Evolutionary conservation across 164 flowering plant species (phyloP).

Genomic region (Magnolia sinica): DNA sequence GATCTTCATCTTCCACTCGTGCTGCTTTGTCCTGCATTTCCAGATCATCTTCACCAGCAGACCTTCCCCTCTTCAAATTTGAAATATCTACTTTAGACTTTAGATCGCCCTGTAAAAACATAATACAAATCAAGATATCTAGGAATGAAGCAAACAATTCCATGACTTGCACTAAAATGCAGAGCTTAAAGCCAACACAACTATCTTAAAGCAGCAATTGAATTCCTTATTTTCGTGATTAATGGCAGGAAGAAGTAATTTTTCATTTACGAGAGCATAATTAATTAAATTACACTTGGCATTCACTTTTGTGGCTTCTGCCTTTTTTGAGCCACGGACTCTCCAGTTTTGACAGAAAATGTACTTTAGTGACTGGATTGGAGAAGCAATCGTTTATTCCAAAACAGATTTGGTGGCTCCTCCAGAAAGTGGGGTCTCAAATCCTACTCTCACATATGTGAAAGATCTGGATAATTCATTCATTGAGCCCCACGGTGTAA

Average conservation of each 20-base stretch:
- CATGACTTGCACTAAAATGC: not conserved
- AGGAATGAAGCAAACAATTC: not conserved
- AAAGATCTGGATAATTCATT: not conserved
- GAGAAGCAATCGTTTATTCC: too few species aligned
- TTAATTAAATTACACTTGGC: too few species aligned
- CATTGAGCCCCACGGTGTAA: too few species aligned
- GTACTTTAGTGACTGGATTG: too few species aligned
- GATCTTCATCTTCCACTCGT: conserved; percentile 39
- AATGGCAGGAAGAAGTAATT: not conserved
- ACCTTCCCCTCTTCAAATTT: conserved; percentile 34
- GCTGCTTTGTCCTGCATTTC: conserved; percentile 24
- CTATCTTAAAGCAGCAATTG: not conserved
- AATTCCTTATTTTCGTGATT: not conserved
- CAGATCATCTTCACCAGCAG: conserved; percentile 42
- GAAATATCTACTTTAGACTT: conserved; percentile 36
- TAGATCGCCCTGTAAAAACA: conserved; percentile 40
- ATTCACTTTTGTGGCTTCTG: not conserved
- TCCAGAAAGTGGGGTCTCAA: too few species aligned
- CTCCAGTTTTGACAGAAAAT: too few species aligned
- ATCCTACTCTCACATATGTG: too few species aligned
- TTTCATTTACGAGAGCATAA: not conserved
- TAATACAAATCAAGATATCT: not conserved
- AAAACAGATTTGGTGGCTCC: too few species aligned
- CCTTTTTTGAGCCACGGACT: not conserved
- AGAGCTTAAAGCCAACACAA: not conserved